Evolutionary conservation across 2,329 filamentous ascomycete genomes (phyloP), one percentile per base, ranked within the genome.

Genomic region (Alternaria dauci): DNA sequence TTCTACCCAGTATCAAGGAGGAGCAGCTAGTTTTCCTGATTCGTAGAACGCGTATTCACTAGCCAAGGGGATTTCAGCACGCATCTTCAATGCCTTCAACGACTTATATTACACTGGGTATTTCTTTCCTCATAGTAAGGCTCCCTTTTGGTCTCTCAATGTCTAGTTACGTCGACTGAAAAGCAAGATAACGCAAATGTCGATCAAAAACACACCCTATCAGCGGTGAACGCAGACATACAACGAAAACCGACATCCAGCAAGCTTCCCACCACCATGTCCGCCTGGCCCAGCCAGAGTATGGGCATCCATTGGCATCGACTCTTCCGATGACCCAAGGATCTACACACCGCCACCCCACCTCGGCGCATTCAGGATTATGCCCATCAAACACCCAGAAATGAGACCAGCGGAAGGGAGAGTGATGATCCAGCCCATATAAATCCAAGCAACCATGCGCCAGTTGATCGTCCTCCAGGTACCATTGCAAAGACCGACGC

Each of bases 371-470:
- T 89, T 87, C 62, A 89, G 82, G 59, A 89, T 81, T 55, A 90
- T 83, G 2, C 83, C 88, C 86, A 88, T 89, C 46, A 89, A 75
- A 52, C 83, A 81, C 8, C 88, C 88, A 5, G 84, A 85, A 41
- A 89, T 42, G 84, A 75, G 58, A 30, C 80, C 81, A 8, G 81
- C 81, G 52, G 62, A 67, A 41, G 81, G 81, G 12, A 83, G 70
- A 2, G 81, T 83, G 41, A 82, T 65, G 23, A 83, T 69, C 81
- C 81, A 83, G 8, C 79, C 80, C 58, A 77, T 72, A 56, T 81
- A 79, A 52, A 83, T 82, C 65, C 74, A 81, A 5, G 59, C 73
- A 28, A 83, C 70, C 69, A 74, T 74, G 32, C 73, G 73, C 80
- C 80, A 81, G 54, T 82, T 83, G 58, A 83, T 79, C 5, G 79